Evolutionary conservation across 2,329 filamentous ascomycete genomes (phyloP), one percentile per base, ranked within the genome.

Genomic region (Stagonosporopsis rhizophila): DNA sequence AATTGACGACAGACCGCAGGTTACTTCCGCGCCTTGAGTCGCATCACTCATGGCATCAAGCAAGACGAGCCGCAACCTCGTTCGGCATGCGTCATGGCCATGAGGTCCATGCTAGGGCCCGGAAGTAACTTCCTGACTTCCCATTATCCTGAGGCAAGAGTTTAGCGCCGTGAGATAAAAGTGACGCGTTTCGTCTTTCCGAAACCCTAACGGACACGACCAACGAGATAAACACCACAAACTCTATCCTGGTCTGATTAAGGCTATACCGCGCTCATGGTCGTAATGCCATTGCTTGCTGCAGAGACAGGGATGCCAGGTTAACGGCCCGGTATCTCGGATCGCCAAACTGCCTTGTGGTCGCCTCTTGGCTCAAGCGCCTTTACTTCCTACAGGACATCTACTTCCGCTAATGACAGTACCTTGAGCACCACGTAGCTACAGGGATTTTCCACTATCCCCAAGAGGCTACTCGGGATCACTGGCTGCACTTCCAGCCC

Each of bases 371-470:
- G 64, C 58, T 56, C 56, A 49, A 60, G 64, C 63, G 53, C 58
- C 54, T 52, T 52, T 62, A 56, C 57, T 56, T 66, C 59, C 52
- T 60, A 59, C 56, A 56, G 55, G 52, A 60, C 60, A 51, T 62
- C 58, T 37, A 56, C 57, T 51, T 61, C 65, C 62, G 66, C 69
- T 71, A 71, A 75, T 74, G 69, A 73, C 64, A 73, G 70, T 73
- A 69, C 68, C 64, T 57, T 56, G 56, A 68, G 62, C 64, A 65
- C 55, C 58, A 64, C 65, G 60, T 60, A 61, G 53, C 54, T 27
- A 45, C 54, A 48, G 51, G 56, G 52, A 66, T 66, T 55, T 64
- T 59, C 61, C 55, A 50, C 58, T 45, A 49, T 47, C 39, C 47
- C 50, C 56, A 52, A 52, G 48, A 60, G 50, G 52, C 56, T 58